phyloP scores from a whole-genome alignment of 768 basidiomycete species.

The Russula vinacea region DNA sequence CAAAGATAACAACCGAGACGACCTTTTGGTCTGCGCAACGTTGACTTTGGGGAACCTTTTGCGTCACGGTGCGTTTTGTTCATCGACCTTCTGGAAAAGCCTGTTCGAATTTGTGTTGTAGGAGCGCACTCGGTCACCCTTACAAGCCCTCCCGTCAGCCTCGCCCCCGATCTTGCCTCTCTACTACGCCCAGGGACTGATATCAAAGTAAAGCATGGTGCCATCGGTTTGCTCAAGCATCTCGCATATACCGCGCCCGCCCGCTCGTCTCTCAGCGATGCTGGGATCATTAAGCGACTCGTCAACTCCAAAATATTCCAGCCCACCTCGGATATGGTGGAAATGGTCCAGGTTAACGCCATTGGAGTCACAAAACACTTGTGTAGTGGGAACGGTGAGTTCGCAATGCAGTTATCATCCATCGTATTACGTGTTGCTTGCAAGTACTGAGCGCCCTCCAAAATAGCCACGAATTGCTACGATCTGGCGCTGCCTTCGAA shows the following conservation, averaged over 20 bases:
- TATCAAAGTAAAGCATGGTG: constrained; percentile 85
- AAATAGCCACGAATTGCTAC: constrained; percentile 46
- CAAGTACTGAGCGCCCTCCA: constrained; percentile 7
- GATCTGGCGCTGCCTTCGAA: constrained; percentile 50
- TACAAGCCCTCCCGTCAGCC: constrained; percentile 46
- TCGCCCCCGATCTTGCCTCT: constrained; percentile 63
- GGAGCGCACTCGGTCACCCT: constrained; percentile 60
- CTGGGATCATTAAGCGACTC: constrained; percentile 61
- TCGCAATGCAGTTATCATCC: background rate
- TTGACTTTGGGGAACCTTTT: constrained; percentile 81
- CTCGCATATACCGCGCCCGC: constrained; percentile 64
- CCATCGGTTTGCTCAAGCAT: constrained; percentile 83
- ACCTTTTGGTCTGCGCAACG: constrained; percentile 79
- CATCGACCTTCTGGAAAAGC: background rate
- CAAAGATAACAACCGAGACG: constrained; percentile 52
- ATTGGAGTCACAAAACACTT: constrained; percentile 90
- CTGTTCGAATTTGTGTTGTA: constrained; percentile 33
- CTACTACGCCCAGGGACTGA: constrained; percentile 60
- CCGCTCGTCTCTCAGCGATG: constrained; percentile 55
- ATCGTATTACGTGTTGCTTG: background rate
- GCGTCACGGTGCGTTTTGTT: constrained; percentile 55
- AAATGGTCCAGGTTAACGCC: constrained; percentile 81
- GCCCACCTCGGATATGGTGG: constrained; percentile 73
- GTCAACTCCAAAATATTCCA: constrained; percentile 65
- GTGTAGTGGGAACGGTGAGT: constrained; percentile 69